A percentile compares a stretch with the other conserved stretches of the same genome.
phyloP scores from a whole-genome alignment of 2,329 filamentous ascomycete genomes.

The Penicillium sp. region DNA sequence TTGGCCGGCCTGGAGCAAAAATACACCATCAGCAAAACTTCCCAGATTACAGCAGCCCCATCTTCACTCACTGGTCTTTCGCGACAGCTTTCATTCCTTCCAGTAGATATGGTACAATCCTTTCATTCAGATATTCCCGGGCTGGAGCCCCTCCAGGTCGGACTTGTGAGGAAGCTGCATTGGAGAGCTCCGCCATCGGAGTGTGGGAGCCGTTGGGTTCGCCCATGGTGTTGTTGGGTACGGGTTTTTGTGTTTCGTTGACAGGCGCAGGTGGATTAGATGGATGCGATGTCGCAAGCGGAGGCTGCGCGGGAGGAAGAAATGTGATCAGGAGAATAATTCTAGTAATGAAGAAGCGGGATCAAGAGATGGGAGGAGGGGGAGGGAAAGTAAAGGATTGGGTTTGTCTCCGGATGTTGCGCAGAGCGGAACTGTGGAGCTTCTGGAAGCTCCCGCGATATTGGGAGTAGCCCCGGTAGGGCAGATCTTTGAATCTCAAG shows the following conservation, averaged over 20 bases:
- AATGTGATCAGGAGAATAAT: not conserved
- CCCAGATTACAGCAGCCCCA: not conserved
- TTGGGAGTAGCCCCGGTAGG: not conserved
- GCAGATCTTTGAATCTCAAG: not conserved
- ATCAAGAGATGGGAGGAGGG: not conserved
- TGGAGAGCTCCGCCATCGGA: constrained; percentile 37
- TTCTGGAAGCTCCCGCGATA: constrained; percentile 9
- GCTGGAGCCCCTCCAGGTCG: constrained; percentile 67
- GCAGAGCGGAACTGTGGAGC: constrained; percentile 18
- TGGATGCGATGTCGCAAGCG: not conserved
- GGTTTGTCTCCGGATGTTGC: constrained; percentile 9
- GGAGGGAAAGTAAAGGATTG: not conserved
- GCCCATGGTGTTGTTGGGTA: constrained; percentile 19
- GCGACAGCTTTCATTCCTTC: constrained; percentile 75
- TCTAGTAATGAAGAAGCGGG: not conserved
- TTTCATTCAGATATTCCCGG: constrained; percentile 70
- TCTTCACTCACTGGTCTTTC: constrained; percentile 64
- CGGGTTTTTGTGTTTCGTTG: not conserved
- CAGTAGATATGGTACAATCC: constrained; percentile 66
- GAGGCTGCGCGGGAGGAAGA: not conserved
- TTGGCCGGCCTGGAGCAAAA: constrained; percentile 59
- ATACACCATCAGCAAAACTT: not conserved
- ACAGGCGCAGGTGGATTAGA: not conserved
- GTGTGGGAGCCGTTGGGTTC: constrained; percentile 26
- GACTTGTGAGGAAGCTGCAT: constrained; percentile 56